Evolutionary conservation across 2,329 filamentous ascomycete species (phyloP).

Genomic region (Ophiostoma perfectum): DNA sequence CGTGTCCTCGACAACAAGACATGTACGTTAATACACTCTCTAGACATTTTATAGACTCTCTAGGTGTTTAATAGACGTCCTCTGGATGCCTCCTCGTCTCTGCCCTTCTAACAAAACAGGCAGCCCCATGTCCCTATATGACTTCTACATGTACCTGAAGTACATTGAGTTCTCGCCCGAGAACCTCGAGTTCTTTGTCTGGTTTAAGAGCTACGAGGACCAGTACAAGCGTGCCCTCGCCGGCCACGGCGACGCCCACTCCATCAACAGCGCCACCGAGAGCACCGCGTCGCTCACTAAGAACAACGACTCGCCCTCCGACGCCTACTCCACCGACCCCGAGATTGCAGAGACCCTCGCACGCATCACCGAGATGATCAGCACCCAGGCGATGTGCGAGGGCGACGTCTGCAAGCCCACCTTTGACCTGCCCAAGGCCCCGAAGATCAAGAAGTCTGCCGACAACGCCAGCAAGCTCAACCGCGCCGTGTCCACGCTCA

Average conservation of each 20-base stretch:
- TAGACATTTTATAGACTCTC: too few relatives aligned
- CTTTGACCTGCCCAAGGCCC: conserved; percentile 22
- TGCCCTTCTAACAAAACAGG: conserved; percentile 29
- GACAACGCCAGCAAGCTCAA: conserved; percentile 8
- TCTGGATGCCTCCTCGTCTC: too few relatives aligned
- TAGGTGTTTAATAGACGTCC: too few relatives aligned
- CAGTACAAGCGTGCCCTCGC: conserved; percentile 25
- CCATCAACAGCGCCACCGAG: conserved; percentile 29
- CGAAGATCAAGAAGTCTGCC: background rate
- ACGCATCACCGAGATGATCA: conserved; percentile 32
- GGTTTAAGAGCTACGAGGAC: conserved; percentile 43
- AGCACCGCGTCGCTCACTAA: conserved; percentile 31
- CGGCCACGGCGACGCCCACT: conserved; percentile 30
- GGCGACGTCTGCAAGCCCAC: conserved; percentile 22
- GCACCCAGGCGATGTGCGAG: conserved; percentile 30
- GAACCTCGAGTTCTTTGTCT: conserved; percentile 47
- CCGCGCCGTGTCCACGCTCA: conserved; percentile 21
- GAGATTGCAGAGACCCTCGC: conserved; percentile 34
- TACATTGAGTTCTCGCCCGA: conserved; percentile 46
- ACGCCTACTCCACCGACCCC: conserved; percentile 30
- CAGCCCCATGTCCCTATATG: conserved; percentile 45
- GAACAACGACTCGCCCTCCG: conserved; percentile 19
- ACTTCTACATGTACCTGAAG: conserved; percentile 49
- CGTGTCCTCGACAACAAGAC: conserved; percentile 45
- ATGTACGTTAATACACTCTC: conserved; percentile 32